A percentile compares a stretch with the other conserved stretches of the same genome.
These are phyloP conservation scores for Globisporangium nodosum DNA, from an alignment of 352 stramenopile species.

Conservation along the genomic window DNA sequence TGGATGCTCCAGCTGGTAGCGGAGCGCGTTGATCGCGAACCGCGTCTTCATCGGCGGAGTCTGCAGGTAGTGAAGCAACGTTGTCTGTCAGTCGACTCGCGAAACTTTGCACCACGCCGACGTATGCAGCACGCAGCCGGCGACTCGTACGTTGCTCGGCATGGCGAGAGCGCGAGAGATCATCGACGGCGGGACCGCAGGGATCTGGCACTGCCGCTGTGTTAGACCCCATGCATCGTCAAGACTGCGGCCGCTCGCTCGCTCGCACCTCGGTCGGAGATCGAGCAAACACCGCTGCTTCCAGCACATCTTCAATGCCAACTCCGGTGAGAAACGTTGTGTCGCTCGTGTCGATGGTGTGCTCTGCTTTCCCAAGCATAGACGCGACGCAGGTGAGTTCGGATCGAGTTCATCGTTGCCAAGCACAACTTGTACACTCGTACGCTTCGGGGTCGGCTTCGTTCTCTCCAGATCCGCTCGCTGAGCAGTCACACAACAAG, in stretches of 20 bases:
- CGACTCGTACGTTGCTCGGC: slow-evolving; percentile 16
- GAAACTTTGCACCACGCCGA: neutral
- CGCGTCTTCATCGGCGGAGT: slow-evolving; percentile 33
- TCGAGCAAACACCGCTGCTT: slow-evolving; percentile 10
- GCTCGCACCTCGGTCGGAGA: slow-evolving; percentile 23
- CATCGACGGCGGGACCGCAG: slow-evolving; percentile 44
- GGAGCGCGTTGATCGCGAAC: slow-evolving; percentile 62
- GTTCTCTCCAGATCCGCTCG: slow-evolving; percentile 3
- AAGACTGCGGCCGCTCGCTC: neutral
- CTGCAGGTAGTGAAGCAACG: slow-evolving; percentile 10
- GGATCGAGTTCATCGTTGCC: neutral
- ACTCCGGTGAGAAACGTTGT: slow-evolving; percentile 76
- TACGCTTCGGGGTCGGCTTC: slow-evolving; percentile 12
- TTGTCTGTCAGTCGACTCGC: neutral
- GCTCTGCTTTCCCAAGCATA: neutral
- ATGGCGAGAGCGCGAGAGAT: slow-evolving; percentile 44
- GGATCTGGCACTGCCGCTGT: slow-evolving; percentile 19
- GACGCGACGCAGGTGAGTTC: neutral
- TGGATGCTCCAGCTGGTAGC: slow-evolving; percentile 72
- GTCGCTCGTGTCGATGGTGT: slow-evolving; percentile 41
- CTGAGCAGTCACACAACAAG: neutral
- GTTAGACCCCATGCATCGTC: neutral
- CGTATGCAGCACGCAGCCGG: neutral
- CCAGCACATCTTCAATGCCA: slow-evolving; percentile 57
- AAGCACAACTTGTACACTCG: neutral